Percentiles rank a stretch among this genome's conserved stretches.
These are phyloP conservation scores for Zygosaccharomyces bisporus DNA, from an alignment of 805 yeast species.

Conservation along the genomic window DNA sequence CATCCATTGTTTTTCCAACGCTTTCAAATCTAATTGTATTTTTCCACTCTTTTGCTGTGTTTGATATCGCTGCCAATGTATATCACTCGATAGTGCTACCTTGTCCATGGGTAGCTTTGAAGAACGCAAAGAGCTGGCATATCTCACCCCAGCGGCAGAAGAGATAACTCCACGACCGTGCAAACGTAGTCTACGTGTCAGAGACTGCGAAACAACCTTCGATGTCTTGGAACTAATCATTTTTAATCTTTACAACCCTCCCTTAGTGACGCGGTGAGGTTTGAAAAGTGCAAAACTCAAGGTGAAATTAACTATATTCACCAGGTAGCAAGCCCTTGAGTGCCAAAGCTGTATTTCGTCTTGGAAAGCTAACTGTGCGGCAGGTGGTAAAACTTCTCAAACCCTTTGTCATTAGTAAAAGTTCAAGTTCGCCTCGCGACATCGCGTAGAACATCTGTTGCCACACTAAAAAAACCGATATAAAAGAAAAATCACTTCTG, in stretches of 20 bases:
- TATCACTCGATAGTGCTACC: slow-evolving; percentile 5
- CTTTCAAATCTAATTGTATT: slow-evolving; percentile 19
- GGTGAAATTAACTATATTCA: background rate
- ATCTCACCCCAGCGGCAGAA: slow-evolving; percentile 5
- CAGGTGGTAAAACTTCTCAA: slow-evolving; percentile 5
- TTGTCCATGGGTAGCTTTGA: slow-evolving; percentile 3
- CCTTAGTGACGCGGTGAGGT: background rate
- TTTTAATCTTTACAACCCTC: background rate
- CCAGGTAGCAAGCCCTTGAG: slow-evolving; percentile 1
- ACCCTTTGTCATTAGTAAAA: slow-evolving; percentile 7
- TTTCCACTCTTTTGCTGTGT: slow-evolving; percentile 12
- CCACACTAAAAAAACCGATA: background rate
- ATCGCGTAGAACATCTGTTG: background rate
- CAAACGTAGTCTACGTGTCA: slow-evolving; percentile 6
- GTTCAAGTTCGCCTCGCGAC: slow-evolving; percentile 7
- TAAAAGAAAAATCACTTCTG: background rate
- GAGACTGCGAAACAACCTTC: slow-evolving; percentile 12
- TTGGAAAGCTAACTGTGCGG: background rate
- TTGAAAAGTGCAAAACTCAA: background rate
- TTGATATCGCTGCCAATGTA: slow-evolving; percentile 21
- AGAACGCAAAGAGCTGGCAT: slow-evolving; percentile 14
- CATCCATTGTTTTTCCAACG: slow-evolving; percentile 20
- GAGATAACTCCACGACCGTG: background rate
- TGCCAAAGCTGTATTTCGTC: slow-evolving; percentile 2
- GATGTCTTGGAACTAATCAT: slow-evolving; percentile 16